These are phyloP conservation scores for Mortierella sp. DNA, from an alignment of 371 early-diverging fungal genomes.

Conservation along the genomic window DNA sequence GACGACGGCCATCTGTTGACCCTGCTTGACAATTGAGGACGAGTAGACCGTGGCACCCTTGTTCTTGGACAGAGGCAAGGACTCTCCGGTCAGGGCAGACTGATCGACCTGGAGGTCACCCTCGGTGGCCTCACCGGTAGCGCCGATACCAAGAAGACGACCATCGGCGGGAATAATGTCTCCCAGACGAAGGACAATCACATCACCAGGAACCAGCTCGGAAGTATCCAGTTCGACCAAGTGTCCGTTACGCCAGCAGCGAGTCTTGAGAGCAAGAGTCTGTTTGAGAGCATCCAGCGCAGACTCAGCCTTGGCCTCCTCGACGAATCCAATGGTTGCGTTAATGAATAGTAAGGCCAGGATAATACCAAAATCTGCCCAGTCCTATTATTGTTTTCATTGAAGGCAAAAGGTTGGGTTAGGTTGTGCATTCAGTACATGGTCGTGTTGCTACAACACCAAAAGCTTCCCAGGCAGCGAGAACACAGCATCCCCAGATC, in stretches of 20 bases:
- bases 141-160: conserved; percentile 86
- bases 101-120: conserved; percentile 91
- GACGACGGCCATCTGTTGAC: conserved; percentile 88
- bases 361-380: conserved; percentile 90
- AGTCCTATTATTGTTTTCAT: conserved; percentile 48
- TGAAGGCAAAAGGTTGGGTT: conserved; percentile 27
- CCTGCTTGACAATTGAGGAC: conserved; percentile 87
- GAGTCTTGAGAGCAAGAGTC: conserved; percentile 76
- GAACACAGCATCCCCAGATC: not conserved
- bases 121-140: conserved; percentile 84
- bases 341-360: conserved; percentile 85
- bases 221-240: conserved; percentile 84
- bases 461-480: not conserved
- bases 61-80: conserved; percentile 87
- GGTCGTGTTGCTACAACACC: not conserved
- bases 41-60: conserved; percentile 87
- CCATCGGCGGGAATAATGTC: conserved; percentile 96
- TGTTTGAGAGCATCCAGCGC: conserved; percentile 93
- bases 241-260: conserved; percentile 83
- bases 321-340: conserved; percentile 91
- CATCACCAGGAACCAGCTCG: conserved; percentile 90
- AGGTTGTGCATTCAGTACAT: not conserved
- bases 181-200: conserved; percentile 90
- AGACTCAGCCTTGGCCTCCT: conserved; percentile 92
- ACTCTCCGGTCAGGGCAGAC: conserved; percentile 96